Base-by-base conservation (phyloP, 208 protist genomes). In the Leishmania tarentolae region DNA sequence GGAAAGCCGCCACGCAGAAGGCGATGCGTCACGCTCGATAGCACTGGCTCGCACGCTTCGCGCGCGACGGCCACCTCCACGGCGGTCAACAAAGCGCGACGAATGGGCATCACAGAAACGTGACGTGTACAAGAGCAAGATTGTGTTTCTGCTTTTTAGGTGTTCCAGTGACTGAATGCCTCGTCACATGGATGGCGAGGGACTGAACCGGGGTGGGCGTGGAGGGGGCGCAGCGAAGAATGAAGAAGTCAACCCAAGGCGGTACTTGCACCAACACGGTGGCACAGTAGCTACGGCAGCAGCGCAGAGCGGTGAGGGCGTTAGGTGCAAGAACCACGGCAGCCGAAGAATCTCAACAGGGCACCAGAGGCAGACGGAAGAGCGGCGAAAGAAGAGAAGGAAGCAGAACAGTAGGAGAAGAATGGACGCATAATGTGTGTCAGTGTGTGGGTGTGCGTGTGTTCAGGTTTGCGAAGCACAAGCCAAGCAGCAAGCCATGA, bases 1-100 rank as follows among this genome's bases (percentile, higher is more conserved):
- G 84, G 53, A 17, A 91, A 91, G 42, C 94, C 94, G 31, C 88
- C 78, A 50, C 94, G 94, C 53, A 97, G 83, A 3, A 96, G 88
- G 56, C 94, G 83, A 75, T 92, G 68, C n/a, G 85, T 88, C 28
- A 94, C 71, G 50, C 90, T 91, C 46, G 6, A 35, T 59, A 94
- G 66, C 37, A 86, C 79, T 13, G 91, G 90, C 59, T 70, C 56
- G 2, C 87, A 89, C 70, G 87, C 81, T 81, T 95, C 92, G 35
- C 90, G 92, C 11, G 87, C 90, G 44, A 96, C 78, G 11, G 83
- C 80, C 42, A 91, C 75, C 86, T 92, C 92, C 61, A 89, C 85
- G 35, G 56, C n/a, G 13, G 80, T 82, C 31, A 81, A 37, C 59
- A 65, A 66, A 17, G 80, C 52, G 24, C 65, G 65, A 35, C 83